Evolutionary conservation across 2,329 filamentous ascomycete species (phyloP), one percentile per base, ranked within the genome.

Genomic region (Nothophoma quercina): DNA sequence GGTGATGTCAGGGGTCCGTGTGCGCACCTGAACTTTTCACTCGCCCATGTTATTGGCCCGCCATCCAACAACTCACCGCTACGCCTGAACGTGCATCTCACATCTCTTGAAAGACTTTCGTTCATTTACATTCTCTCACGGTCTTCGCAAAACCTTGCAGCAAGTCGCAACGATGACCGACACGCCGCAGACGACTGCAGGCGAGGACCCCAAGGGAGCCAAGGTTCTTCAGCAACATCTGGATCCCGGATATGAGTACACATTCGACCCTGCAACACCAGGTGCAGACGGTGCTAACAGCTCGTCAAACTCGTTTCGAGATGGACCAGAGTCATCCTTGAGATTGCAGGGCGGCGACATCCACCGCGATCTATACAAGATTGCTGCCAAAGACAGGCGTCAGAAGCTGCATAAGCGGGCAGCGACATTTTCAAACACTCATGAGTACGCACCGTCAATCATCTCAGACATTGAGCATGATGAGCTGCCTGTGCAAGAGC

Each of bases 271-370:
- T 22, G 63, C 59, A 21, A 58, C 58, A 18, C 58, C 60, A 56
- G 59, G 58, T 46, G 62, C 57, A 34, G 61, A 63, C 25, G 64
- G 64, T 47, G 38, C 56, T 29, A 65, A 65, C 16, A 67, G 59
- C 50, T 63, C 66, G 13, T 61, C 66, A 13, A 60, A 58, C 30
- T 63, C 65, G 9, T 42, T 52, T 8, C 63, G 67, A 7, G 53
- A 59, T 18, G 51, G 34, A 19, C 71, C 74, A 35, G 84, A 88
- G 54, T 91, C 88, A 1, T 92, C 89, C 0, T 77, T 92, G 45
- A 84, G 80, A 52, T 79, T 92, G 3, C 88, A 89, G 66, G 89
- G 89, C 43, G 89, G 89, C 32, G 89, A 93, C 64, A 88, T 93
- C 18, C 89, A 92, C 69, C 86, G 89, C 26, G 88, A 90, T 64